Percentiles rank a stretch among this genome's conserved stretches.
These are phyloP conservation scores for Ilyonectria mors-panacis DNA, from an alignment of 2,329 filamentous ascomycete species.

Conservation along the genomic window DNA sequence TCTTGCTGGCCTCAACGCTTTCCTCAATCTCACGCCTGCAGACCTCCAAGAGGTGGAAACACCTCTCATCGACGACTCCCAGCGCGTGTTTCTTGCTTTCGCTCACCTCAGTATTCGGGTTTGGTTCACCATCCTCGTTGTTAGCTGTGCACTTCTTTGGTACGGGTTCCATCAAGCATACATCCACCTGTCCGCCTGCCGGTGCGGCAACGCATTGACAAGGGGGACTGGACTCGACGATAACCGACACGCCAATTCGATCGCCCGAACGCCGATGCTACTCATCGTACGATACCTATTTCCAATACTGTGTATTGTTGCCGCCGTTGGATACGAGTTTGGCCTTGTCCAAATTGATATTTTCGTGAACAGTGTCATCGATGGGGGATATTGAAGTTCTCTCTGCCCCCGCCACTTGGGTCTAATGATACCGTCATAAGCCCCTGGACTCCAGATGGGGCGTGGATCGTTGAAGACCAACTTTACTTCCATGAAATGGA, in stretches of 20 bases:
- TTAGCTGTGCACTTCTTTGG: too few species aligned
- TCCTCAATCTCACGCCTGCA: not conserved
- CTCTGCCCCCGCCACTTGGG: not conserved
- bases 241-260: not conserved
- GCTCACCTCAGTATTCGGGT: too few species aligned
- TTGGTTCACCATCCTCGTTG: too few species aligned
- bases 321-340: not conserved
- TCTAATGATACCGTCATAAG: not conserved
- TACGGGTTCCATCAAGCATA: too few species aligned
- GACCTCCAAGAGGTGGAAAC: too few species aligned
- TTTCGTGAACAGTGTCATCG: not conserved
- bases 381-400: not conserved
- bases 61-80: too few species aligned
- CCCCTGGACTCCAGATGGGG: not conserved
- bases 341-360: not conserved
- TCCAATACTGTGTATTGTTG: not conserved
- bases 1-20: not conserved
- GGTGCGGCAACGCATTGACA: too few species aligned
- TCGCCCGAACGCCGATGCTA: not conserved
- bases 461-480: not conserved
- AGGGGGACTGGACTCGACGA: not conserved
- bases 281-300: not conserved
- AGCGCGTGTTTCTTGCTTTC: too few species aligned
- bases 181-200: too few species aligned
- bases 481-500: not conserved